A percentile compares a stretch with the other conserved stretches of the same genome.
Conservation (phyloP, 768 basidiomycete genomes). For the Phlebiopsis flavidoalba region DNA sequence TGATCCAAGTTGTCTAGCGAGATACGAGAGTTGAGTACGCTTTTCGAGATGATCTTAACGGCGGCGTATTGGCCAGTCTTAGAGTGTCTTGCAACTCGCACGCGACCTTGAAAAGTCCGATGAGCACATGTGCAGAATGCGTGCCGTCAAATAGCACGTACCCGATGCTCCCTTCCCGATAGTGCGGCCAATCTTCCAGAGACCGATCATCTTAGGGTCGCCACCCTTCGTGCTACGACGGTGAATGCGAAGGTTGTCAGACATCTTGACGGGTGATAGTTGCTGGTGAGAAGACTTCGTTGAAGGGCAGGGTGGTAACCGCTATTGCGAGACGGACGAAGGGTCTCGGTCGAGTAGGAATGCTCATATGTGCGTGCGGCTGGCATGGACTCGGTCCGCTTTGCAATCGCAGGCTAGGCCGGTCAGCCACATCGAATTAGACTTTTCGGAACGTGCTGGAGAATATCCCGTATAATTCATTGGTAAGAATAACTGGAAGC, state of each 20-base stretch:
- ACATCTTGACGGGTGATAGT: conserved; percentile 5
- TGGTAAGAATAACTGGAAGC: too few species aligned
- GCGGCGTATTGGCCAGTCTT: conserved; percentile 88
- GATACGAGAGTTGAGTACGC: conserved; percentile 57
- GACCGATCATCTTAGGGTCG: conserved; percentile 40
- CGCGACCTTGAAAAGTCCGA: conserved; percentile 56
- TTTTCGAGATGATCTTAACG: conserved; percentile 90
- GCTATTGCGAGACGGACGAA: not conserved
- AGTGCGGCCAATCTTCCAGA: conserved; percentile 51
- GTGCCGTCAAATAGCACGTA: conserved; percentile 20
- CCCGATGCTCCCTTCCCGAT: conserved; percentile 53
- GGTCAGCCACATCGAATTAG: too few species aligned
- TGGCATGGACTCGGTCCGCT: too few species aligned
- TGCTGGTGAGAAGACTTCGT: not conserved
- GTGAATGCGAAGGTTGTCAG: conserved; percentile 12
- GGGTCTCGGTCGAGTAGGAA: too few species aligned
- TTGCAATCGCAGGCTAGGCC: too few species aligned
- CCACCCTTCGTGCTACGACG: conserved; percentile 20
- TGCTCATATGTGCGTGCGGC: too few species aligned
- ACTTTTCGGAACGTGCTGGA: too few species aligned
- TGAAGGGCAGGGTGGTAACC: not conserved
- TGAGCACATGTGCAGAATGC: not conserved
- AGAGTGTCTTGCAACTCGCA: conserved; percentile 84
- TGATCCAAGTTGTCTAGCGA: conserved; percentile 67
- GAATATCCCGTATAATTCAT: too few species aligned